Base-by-base conservation (phyloP, 345 rosid species). In the Clarkia xantiana region DNA sequence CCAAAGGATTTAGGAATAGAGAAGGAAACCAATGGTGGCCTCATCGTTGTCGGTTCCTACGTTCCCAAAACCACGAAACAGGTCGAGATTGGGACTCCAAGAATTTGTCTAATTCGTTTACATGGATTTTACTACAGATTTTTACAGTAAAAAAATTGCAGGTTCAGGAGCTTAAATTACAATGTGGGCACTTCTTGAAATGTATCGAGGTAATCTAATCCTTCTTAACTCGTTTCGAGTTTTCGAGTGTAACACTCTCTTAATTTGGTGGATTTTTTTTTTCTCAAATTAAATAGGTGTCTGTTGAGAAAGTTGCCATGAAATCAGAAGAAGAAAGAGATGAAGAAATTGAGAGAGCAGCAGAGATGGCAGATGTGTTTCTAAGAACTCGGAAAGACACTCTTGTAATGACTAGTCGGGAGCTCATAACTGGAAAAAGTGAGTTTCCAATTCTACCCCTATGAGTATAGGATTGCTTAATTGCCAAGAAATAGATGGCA, bases 11-110 rank as follows among this genome's bases (percentile, higher is more conserved):
- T 82, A 14, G 86, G 82, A 60, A 65, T 75, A 42, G 71, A 64
- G 58, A 67, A 63, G 61, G 78, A 82, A 55, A 71, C 52, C 56
- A 79, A 52, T 42, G 97, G 97, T 53, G 97, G 79, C 15, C 79
- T 90, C 17, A 77, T 90, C 20, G 81, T 86, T 71, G 95, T 90
- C 39, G 97, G 97, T 38, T 90, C 97, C 45, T 90, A 82, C 74
- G 97, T 90, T 59, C 94, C 97, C 0, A 90, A 90, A 68, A 90
- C 95, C 59, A 90, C 97, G 50, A 77, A 79, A 62, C 97, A 90
- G 8, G 36, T 29, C 8, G 36, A 29, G n/a, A n/a, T n/a, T n/a
- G n/a, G n/a, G n/a, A n/a, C n/a, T n/a, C n/a, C n/a, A n/a, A n/a
- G n/a, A n/a, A n/a, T n/a, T n/a, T n/a, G n/a, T n/a, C n/a, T n/a